These are phyloP conservation scores for Podospora bellae-mahoneyi DNA, from an alignment of 495 filamentous ascomycete genomes.

Conservation along the genomic window DNA sequence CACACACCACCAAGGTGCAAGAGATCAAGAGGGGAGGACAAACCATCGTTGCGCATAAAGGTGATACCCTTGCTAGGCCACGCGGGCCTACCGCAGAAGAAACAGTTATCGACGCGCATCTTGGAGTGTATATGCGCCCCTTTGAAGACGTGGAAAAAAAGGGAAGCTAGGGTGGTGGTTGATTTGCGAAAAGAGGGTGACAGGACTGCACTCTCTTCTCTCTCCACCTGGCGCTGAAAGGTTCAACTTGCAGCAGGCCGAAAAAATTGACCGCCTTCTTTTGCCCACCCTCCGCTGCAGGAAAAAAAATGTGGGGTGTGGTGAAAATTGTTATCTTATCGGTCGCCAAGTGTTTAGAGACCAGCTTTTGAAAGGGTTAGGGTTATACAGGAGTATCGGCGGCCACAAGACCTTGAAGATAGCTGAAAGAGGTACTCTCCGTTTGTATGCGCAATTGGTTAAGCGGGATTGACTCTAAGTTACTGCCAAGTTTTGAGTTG, in stretches of 20 bases:
- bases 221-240: slow-evolving; percentile 2
- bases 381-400: background rate
- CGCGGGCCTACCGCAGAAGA: slow-evolving; percentile 79
- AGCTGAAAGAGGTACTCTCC: background rate
- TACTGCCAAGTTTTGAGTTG: background rate
- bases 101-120: slow-evolving; percentile 74
- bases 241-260: slow-evolving; percentile 2
- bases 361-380: slow-evolving; percentile 11
- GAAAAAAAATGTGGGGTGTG: slow-evolving; percentile 12
- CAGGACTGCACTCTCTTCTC: slow-evolving; percentile 3
- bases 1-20: background rate
- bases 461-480: background rate
- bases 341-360: background rate
- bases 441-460: background rate
- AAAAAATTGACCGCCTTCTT: slow-evolving; percentile 27
- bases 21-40: slow-evolving; percentile 49
- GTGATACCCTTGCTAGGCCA: slow-evolving; percentile 91
- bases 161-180: background rate
- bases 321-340: slow-evolving; percentile 20
- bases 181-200: background rate
- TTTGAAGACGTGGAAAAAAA: background rate
- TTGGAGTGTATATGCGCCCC: slow-evolving; percentile 15
- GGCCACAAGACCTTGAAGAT: no score
- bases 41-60: slow-evolving; percentile 65
- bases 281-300: background rate